Conservation (phyloP, 2,329 filamentous ascomycete species). For the Pleurostoma richardsiae region DNA sequence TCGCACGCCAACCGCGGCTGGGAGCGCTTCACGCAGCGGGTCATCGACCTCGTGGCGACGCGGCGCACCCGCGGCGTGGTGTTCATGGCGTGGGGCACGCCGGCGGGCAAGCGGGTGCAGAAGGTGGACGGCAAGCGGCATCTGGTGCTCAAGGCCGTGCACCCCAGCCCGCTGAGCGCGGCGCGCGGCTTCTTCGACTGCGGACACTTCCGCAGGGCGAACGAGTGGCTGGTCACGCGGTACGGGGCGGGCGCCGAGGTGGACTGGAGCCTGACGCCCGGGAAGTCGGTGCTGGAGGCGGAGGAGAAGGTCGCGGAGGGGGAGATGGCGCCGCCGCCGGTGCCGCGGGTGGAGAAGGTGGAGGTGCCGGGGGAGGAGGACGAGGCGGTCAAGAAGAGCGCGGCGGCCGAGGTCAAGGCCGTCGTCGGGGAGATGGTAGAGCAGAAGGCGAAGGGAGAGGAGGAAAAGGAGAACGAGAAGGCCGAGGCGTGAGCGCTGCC, state of each 20-base stretch:
- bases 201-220: slow-evolving; percentile 74
- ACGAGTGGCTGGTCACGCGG: slow-evolving; percentile 74
- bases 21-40: slow-evolving; percentile 88
- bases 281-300: slow-evolving; percentile 18
- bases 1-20: slow-evolving; percentile 83
- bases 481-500: too few species aligned
- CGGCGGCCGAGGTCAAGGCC: slow-evolving; percentile 2
- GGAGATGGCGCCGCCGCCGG: slow-evolving; percentile 1
- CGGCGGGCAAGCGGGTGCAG: slow-evolving; percentile 73
- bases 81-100: slow-evolving; percentile 89
- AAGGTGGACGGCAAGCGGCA: slow-evolving; percentile 71
- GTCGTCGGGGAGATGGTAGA: not conserved
- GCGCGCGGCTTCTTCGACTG: slow-evolving; percentile 77
- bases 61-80: slow-evolving; percentile 78
- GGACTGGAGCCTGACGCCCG: slow-evolving; percentile 66
- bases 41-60: slow-evolving; percentile 81
- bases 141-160: slow-evolving; percentile 78
- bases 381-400: slow-evolving; percentile 10
- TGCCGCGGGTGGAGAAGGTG: slow-evolving; percentile 9
- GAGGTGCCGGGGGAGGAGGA: slow-evolving; percentile 20
- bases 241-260: slow-evolving; percentile 80
- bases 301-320: slow-evolving; percentile 5
- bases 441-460: too few species aligned
- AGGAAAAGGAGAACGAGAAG: too few species aligned
- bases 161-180: slow-evolving; percentile 91